Evolutionary conservation across 2,329 filamentous ascomycete genomes (phyloP), one percentile per base, ranked within the genome.

Genomic region (Onygena corvina): DNA sequence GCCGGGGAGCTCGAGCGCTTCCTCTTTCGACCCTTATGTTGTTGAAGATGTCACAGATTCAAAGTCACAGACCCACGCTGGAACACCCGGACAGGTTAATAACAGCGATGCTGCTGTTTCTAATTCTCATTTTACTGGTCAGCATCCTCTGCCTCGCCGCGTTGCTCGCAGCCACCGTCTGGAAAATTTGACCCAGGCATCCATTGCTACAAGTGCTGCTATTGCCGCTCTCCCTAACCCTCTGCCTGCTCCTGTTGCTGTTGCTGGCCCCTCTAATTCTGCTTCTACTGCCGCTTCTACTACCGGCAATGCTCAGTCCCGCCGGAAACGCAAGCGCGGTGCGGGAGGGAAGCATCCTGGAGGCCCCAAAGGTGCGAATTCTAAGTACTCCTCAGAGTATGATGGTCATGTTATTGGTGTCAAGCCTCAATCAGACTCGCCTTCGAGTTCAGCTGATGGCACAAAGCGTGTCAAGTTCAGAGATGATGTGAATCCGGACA

Each of bases 21-120:
- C 53, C 45, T 54, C 54, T 20, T 58, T 56, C 51, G 50, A 56
- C 46, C 53, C 54, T 18, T 54, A 56, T 46, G 50, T 49, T 46
- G 50, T 49, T 34, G 29, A 50, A 35, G 44, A 52, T 52, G 48
- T 42, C 16, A 50, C 40, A 29, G 50, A 53, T 36, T 8, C 46
- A 46, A 33, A 33, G 27, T 31, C 42, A 30, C 42, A 20, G 30
- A 46, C 30, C 42, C 42, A 46, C n/a, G 9, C 21, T 12, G 42
- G 27, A 46, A 46, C 42, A 27, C 27, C 30, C 42, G 42, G 38
- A 30, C 14, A 16, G 27, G 29, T n/a, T 34, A n/a, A 46, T 46
- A 21, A 46, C 14, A 46, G 18, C n/a, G 14, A 46, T 46, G 25
- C 21, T 34, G 31, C 8, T 36, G 46, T 25, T 25, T 33, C 46